A percentile compares a stretch with the other conserved stretches of the same genome.
Conservation (phyloP, 495 filamentous ascomycete genomes). For the Cercophora newfieldiana region DNA sequence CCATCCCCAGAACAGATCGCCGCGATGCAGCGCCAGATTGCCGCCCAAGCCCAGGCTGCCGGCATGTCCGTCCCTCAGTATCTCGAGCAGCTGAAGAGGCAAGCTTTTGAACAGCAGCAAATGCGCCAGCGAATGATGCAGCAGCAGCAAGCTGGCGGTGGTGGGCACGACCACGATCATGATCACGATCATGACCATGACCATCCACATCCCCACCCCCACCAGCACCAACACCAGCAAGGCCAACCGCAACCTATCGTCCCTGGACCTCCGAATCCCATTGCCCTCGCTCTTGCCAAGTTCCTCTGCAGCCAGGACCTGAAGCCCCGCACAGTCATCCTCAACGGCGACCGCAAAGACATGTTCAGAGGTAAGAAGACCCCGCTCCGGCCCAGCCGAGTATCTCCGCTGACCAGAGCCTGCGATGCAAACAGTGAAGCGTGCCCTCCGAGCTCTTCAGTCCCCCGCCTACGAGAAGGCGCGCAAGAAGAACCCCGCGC, state of each 20-base stretch:
- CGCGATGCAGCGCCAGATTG: conserved; percentile 80
- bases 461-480: conserved; percentile 87
- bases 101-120: conserved; percentile 64
- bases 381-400: not conserved
- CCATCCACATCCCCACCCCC: conserved; percentile 38
- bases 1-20: conserved; percentile 84
- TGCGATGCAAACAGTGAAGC: conserved; percentile 76
- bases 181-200: conserved; percentile 51
- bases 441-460: conserved; percentile 88
- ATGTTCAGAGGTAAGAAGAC: conserved; percentile 81
- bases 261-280: conserved; percentile 80
- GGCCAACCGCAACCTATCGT: conserved; percentile 58
- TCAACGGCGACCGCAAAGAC: conserved; percentile 95
- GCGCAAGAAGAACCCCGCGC: conserved; percentile 80
- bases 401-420: not conserved
- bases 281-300: conserved; percentile 84
- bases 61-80: conserved; percentile 77
- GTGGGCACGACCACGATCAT: conserved; percentile 35
- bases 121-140: conserved; percentile 58
- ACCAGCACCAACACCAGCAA: conserved; percentile 56
- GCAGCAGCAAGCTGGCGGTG: conserved; percentile 48
- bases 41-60: conserved; percentile 69
- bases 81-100: conserved; percentile 57
- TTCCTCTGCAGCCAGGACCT: conserved; percentile 83
- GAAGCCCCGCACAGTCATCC: conserved; percentile 87